phyloP scores from a whole-genome alignment of 805 yeast genomes.

The Candida endomychidarum region DNA sequence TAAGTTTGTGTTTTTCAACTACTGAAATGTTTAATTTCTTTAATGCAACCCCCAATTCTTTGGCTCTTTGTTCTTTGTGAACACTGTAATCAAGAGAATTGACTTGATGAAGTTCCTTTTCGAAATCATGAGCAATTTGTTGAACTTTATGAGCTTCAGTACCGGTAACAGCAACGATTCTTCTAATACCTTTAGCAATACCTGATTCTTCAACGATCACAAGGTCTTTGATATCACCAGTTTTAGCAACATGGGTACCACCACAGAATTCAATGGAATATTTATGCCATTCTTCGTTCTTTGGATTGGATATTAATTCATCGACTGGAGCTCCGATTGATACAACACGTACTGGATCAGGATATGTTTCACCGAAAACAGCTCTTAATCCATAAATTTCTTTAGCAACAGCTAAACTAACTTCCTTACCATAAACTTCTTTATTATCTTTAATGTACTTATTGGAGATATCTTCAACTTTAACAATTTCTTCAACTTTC shows the following conservation, averaged over 20 bases:
- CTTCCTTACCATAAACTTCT: slow-evolving; percentile 80
- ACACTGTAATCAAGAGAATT: slow-evolving; percentile 69
- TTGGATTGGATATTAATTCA: slow-evolving; percentile 70
- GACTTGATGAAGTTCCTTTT: slow-evolving; percentile 55
- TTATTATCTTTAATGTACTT: slow-evolving; percentile 68
- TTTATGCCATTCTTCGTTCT: slow-evolving; percentile 70
- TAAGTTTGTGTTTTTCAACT: slow-evolving; percentile 72
- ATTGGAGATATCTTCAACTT: slow-evolving; percentile 75
- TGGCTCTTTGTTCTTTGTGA: slow-evolving; percentile 75
- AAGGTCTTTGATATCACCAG: slow-evolving; percentile 90
- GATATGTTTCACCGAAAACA: slow-evolving; percentile 97
- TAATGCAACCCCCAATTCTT: slow-evolving; percentile 79
- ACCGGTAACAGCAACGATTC: slow-evolving; percentile 97
- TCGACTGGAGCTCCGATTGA: slow-evolving; percentile 91
- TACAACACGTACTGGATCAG: slow-evolving; percentile 98
- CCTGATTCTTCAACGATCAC: slow-evolving; percentile 93
- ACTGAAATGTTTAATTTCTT: slow-evolving; percentile 83
- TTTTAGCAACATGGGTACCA: slow-evolving; percentile 94
- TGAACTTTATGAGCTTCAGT: slow-evolving; percentile 88
- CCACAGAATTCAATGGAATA: slow-evolving; percentile 96
- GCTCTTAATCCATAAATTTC: slow-evolving; percentile 87
- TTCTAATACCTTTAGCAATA: slow-evolving; percentile 97
- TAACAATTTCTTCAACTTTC: slow-evolving; percentile 63
- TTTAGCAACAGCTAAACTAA: slow-evolving; percentile 69
- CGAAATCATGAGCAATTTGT: slow-evolving; percentile 74